Conservation (phyloP, 1,284 basidiomycete species). For the Ceratobasidium sp. region DNA sequence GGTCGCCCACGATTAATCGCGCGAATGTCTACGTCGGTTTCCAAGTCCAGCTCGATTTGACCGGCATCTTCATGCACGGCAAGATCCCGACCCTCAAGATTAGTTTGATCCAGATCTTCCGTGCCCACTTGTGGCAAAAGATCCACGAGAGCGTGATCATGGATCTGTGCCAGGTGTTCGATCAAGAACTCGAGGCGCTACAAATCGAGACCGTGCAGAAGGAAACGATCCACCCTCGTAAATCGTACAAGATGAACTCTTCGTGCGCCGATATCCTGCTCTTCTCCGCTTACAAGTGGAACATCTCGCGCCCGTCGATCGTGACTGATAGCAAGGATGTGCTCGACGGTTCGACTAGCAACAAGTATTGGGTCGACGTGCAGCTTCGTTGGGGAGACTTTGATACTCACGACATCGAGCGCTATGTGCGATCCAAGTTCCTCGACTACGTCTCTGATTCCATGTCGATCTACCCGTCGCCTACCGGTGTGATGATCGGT, state of each 20-base stretch:
- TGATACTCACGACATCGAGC: conserved; percentile 97
- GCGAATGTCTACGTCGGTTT: conserved; percentile 99
- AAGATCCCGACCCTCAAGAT: conserved; percentile 99
- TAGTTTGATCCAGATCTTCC: conserved; percentile 99
- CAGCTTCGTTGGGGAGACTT: conserved; percentile 99
- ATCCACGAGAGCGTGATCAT: conserved; percentile 88
- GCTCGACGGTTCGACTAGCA: conserved; percentile 95
- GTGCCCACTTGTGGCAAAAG: conserved; percentile 99
- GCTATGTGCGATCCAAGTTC: conserved; percentile 98
- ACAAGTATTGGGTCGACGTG: conserved; percentile 99
- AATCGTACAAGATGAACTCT: conserved; percentile 99
- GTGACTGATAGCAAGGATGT: conserved; percentile 97
- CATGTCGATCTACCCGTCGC: conserved; percentile 98
- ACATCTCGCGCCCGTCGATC: conserved; percentile 95
- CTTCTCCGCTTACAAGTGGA: conserved; percentile 99
- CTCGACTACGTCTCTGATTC: conserved; percentile 95
- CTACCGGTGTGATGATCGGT: conserved; percentile 98
- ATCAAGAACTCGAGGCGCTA: conserved; percentile 97
- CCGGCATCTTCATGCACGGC: conserved; percentile 96
- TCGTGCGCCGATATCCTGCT: conserved; percentile 96
- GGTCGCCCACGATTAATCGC: conserved; percentile 98
- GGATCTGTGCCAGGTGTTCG: conserved; percentile 99
- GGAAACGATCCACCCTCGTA: conserved; percentile 98
- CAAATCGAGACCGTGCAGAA: conserved; percentile 99
- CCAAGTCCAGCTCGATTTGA: conserved; percentile 98